Evolutionary conservation across 2,329 filamentous ascomycete genomes (phyloP).

Genomic region (Fusarium verrucosum): DNA sequence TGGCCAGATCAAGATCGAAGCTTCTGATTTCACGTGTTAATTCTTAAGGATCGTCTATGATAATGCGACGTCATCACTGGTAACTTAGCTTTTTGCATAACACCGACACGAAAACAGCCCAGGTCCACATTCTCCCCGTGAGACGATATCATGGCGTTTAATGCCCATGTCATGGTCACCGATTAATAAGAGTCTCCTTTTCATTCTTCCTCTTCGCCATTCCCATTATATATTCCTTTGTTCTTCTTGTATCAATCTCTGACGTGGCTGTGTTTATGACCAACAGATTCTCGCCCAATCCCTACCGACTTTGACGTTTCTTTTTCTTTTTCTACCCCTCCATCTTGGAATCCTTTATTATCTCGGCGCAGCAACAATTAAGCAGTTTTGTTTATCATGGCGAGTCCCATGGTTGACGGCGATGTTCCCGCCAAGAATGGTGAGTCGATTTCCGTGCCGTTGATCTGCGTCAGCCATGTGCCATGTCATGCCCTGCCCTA

Average conservation of each 20-base stretch:
- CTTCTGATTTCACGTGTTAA: conserved; percentile 44
- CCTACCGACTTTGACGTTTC: conserved; percentile 13
- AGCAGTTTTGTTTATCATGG: conserved; percentile 24
- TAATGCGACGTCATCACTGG: conserved; percentile 31
- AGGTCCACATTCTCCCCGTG: conserved; percentile 33
- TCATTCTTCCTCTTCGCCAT: conserved; percentile 5
- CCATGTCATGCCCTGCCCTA: too few relatives aligned
- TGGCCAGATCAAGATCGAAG: conserved; percentile 28
- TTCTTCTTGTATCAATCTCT: conserved; percentile 2
- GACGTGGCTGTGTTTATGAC: conserved; percentile 26
- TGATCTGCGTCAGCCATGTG: not conserved
- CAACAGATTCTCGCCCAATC: conserved; percentile 9
- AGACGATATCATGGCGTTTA: conserved; percentile 29
- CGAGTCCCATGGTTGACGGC: conserved; percentile 17
- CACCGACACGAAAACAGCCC: conserved; percentile 33
- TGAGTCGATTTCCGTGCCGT: conserved; percentile 23
- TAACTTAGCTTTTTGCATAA: conserved; percentile 13
- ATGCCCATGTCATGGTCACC: conserved; percentile 27
- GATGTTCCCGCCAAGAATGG: conserved; percentile 23
- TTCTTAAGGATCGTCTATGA: not conserved
- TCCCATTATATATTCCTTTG: not conserved
- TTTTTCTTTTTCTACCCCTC: conserved; percentile 4
- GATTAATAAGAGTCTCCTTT: conserved; percentile 17
- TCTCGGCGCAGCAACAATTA: conserved; percentile 6
- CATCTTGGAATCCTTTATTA: not conserved